A percentile compares a stretch with the other conserved stretches of the same genome.
These are phyloP conservation scores for Malassezia brasiliensis DNA, from an alignment of 1,284 basidiomycete species.

Conservation along the genomic window DNA sequence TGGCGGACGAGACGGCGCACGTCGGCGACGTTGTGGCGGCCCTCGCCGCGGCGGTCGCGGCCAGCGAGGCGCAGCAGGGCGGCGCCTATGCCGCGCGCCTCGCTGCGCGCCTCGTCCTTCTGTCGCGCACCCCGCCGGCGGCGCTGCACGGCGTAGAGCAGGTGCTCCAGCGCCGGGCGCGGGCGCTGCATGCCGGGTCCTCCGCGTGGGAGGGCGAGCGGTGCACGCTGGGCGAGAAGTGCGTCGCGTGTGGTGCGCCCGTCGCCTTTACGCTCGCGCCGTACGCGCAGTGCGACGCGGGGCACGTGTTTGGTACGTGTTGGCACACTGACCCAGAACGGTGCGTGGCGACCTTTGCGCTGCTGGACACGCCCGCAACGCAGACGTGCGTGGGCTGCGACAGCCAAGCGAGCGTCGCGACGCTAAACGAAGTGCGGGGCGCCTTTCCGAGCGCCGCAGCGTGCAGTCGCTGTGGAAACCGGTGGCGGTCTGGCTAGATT, in stretches of 20 bases:
- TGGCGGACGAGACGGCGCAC: background rate
- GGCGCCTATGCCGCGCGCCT: constrained; percentile 5
- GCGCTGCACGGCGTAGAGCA: background rate
- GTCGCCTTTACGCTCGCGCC: constrained; percentile 3
- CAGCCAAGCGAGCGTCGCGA: constrained; percentile 3
- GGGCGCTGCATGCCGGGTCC: background rate
- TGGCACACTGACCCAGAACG: background rate
- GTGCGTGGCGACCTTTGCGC: constrained; percentile 8
- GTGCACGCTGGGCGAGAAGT: constrained; percentile 1
- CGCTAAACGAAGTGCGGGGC: background rate
- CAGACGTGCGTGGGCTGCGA: constrained; percentile 10
- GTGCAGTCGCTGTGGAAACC: constrained; percentile 11
- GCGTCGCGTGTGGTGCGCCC: constrained; percentile 7
- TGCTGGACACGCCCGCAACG: constrained; percentile 2
- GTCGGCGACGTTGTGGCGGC: background rate
- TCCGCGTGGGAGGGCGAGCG: background rate
- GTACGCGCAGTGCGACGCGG: constrained; percentile 8
- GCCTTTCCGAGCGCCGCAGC: background rate
- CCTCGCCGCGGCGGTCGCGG: background rate
- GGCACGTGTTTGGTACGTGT: constrained; percentile 8
- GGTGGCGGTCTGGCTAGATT: constrained; percentile 1
- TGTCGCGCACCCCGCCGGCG: background rate
- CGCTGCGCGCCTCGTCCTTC: background rate
- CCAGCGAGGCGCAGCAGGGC: background rate
- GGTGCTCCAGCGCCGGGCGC: background rate